These are phyloP conservation scores for Dryas integrifolia DNA, from an alignment of 331 rosid species.

Conservation along the genomic window DNA sequence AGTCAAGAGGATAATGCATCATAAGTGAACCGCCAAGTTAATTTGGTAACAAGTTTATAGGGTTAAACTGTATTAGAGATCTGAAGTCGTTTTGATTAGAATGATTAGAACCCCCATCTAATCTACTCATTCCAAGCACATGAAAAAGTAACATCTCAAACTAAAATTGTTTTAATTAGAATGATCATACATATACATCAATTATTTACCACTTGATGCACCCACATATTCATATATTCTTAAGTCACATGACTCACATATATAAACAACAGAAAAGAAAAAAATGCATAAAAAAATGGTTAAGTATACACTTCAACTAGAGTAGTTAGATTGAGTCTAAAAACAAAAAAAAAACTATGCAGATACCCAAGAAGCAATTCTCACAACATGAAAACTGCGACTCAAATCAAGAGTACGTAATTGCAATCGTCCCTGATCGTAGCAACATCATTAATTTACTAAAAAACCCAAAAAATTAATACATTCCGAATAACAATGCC, in stretches of 20 bases:
- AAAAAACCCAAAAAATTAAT: no score
- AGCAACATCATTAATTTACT: no score
- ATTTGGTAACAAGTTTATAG: neutral
- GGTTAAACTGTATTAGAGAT: no score
- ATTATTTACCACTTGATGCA: neutral
- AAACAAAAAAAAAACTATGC: no score
- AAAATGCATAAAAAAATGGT: neutral
- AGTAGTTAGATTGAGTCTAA: neutral
- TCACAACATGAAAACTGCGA: neutral
- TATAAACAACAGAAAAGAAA: neutral
- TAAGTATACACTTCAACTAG: neutral
- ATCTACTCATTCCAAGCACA: neutral
- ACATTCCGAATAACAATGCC: no score
- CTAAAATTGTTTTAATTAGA: neutral
- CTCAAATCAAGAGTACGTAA: neutral
- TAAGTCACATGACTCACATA: neutral
- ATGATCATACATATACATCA: neutral
- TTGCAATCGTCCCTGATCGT: no score
- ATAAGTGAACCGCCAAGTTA: neutral
- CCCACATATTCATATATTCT: neutral
- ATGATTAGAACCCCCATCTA: neutral
- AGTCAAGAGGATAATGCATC: neutral
- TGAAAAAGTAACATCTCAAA: neutral
- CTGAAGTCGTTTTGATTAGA: no score
- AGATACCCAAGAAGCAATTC: neutral